These are phyloP conservation scores for Quercus mongolica DNA, from an alignment of 306 rosid genomes.

Conservation along the genomic window DNA sequence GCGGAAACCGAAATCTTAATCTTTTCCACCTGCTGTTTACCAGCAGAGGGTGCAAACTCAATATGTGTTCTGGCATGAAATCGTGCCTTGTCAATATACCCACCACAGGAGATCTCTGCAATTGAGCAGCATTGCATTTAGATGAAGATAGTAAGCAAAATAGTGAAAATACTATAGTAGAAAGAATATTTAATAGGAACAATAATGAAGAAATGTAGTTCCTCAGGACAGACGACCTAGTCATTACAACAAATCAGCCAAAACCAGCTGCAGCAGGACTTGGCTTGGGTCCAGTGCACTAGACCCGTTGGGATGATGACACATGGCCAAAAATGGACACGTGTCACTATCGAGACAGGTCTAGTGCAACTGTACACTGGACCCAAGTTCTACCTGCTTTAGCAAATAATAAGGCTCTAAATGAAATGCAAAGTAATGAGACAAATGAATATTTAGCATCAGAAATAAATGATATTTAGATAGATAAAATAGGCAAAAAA, in stretches of 20 bases:
- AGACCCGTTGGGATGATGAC: too few species aligned
- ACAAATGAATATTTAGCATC: not conserved
- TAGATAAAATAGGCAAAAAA: not conserved
- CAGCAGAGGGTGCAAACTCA: slow-evolving; percentile 68
- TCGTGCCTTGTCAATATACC: slow-evolving; percentile 90
- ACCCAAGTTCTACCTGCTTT: too few species aligned
- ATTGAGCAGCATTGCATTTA: slow-evolving; percentile 1
- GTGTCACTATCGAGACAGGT: too few species aligned
- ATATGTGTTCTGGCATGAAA: slow-evolving; percentile 82
- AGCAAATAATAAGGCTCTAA: not conserved
- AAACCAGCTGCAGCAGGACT: not conserved
- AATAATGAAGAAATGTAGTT: not conserved
- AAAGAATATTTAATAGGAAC: not conserved
- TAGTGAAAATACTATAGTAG: not conserved
- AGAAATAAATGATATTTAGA: not conserved
- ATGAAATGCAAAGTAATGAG: not conserved
- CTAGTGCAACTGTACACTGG: too few species aligned
- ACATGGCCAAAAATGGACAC: too few species aligned
- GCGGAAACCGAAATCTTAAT: slow-evolving; percentile 47
- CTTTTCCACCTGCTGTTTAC: slow-evolving; percentile 69
- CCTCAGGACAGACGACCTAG: not conserved
- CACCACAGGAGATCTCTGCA: slow-evolving; percentile 81
- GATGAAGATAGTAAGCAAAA: slow-evolving; percentile 11
- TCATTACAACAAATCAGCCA: not conserved
- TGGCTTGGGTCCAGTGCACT: too few species aligned